Base-by-base conservation (phyloP, 228 moss, liverwort and hornwort genomes). In the Sphagnum fallax region DNA sequence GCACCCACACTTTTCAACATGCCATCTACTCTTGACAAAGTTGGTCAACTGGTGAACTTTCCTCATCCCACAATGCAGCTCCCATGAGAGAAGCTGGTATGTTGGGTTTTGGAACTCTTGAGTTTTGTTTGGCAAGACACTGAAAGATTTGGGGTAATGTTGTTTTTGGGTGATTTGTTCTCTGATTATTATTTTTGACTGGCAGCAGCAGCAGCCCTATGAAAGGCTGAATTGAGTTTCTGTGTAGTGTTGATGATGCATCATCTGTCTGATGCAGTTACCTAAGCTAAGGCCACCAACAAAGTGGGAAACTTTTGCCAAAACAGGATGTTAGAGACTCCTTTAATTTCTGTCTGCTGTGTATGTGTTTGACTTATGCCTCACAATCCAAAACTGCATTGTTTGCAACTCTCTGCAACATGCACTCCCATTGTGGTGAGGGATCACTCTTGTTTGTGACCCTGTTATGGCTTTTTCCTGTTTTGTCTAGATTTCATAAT, bases 261-360 rank as follows among this genome's bases (percentile, higher is more conserved):
- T 32, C 32, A 32, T 32, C 32, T 32, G 32, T 32, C 32, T 32
- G 32, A 32, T 72, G 69, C 90, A 94, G 91, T 74, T 90, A 16
- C 92, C 90, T 4, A 87, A 77, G 73, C 69, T 90, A 53, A 82
- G 92, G 68, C 80, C 75, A n/a, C 88, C 85, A 67, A 92, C 83
- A 6, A 90, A 92, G 70, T 90, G 92, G 90, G 88, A 90, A 82
- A 72, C 82, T 10, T 95, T 90, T 74, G 87, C 85, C 5, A 88
- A 95, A 74, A 92, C 85, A 16, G 92, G 90, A 88, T 90, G 90
- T 87, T 66, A 53, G 64, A 50, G 10, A 69, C 50, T 6, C 53
- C 53, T 4, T 49, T 65, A 1, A 4, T 32, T 5, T 15, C 6
- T 63, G 8, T 51, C 50, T 47, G 51, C 5, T 8, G 5, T 18